Percentiles rank a stretch among this genome's conserved stretches.
These are phyloP conservation scores for Stropharia rugosoannulata DNA, from an alignment of 768 basidiomycete genomes.

Conservation along the genomic window DNA sequence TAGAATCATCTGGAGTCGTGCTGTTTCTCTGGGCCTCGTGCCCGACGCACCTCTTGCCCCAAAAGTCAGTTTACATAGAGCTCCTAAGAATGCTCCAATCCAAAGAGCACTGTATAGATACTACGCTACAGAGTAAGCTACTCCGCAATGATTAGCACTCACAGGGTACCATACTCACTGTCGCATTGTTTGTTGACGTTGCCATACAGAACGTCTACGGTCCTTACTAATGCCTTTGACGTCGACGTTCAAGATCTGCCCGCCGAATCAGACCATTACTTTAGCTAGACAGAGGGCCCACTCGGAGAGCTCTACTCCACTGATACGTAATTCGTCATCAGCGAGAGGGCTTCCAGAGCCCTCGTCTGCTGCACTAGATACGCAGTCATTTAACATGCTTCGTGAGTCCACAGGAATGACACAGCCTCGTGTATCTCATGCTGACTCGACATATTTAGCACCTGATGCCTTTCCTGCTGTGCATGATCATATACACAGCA, in stretches of 20 bases:
- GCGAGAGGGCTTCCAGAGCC: background rate
- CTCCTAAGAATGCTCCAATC: conserved; percentile 41
- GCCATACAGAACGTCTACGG: conserved; percentile 27
- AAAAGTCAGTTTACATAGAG: conserved; percentile 50
- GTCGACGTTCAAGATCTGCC: conserved; percentile 24
- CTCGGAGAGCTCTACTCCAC: conserved; percentile 1
- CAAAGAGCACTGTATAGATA: conserved; percentile 30
- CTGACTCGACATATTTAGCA: conserved; percentile 13
- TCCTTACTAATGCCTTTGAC: conserved; percentile 35
- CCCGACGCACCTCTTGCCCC: conserved; percentile 32
- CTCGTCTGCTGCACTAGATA: background rate
- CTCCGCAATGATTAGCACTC: background rate
- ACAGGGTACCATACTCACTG: conserved; percentile 5
- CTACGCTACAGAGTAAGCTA: conserved; percentile 31
- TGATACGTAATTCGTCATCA: background rate
- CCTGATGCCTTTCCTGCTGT: conserved; percentile 10
- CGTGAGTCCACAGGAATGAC: conserved; percentile 15
- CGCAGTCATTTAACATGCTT: conserved; percentile 11
- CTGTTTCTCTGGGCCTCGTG: conserved; percentile 48
- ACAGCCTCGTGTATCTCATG: conserved; percentile 13
- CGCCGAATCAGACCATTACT: background rate
- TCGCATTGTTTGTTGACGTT: background rate
- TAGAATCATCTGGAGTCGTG: conserved; percentile 39
- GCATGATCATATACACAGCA: background rate
- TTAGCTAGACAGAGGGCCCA: background rate